Base-by-base conservation (phyloP, 805 yeast genomes). In the Saturnispora saitoi region DNA sequence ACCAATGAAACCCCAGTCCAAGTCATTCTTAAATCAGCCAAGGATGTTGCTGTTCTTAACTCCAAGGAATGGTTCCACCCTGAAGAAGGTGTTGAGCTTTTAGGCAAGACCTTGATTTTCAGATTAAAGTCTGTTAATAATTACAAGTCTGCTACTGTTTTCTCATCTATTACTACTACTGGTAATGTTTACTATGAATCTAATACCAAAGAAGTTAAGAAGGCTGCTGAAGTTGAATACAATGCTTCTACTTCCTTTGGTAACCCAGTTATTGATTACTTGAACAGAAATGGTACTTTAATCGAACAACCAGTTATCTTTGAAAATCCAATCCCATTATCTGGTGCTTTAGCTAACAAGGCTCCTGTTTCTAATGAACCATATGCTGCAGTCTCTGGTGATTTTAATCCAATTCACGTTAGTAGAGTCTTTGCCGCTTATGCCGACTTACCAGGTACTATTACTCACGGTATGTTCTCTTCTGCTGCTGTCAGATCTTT, bases 381-480 rank as follows among this genome's bases (percentile, higher is more conserved):
- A 26, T 93, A 93, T 64, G 99, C 96, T 54, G 86, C 81, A 64
- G 97, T 93, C 39, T 91, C 98, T 54, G 98, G 98, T 65, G 99
- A 93, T 70, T 91, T 78, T 80, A 93, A 93, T 70, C 99, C 99
- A 54, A 93, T 93, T 60, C 99, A 93, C 67, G 98, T 95, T 52
- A 86, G 95, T 32, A 83, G 95, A 65, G 93, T 88, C 45, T 93
- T 93, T 70, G 90, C 99, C 49, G 76, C 81, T 54, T 93, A 93
- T 65, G 98, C 96, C 41, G 81, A 81, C 62, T 76, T 93, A 63
- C 96, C 96, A 51, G 99, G 99, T 57, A 93, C 98, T 34, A 93
- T 93, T 61, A 93, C 99, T 32, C 99, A 95, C 64, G 99, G 99
- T 66, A 95, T 93, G 99, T 95, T 80, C 77, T 86, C 97, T 19